Conservation (phyloP, 176 grass and related monocot genomes). For the Phragmites australis region DNA sequence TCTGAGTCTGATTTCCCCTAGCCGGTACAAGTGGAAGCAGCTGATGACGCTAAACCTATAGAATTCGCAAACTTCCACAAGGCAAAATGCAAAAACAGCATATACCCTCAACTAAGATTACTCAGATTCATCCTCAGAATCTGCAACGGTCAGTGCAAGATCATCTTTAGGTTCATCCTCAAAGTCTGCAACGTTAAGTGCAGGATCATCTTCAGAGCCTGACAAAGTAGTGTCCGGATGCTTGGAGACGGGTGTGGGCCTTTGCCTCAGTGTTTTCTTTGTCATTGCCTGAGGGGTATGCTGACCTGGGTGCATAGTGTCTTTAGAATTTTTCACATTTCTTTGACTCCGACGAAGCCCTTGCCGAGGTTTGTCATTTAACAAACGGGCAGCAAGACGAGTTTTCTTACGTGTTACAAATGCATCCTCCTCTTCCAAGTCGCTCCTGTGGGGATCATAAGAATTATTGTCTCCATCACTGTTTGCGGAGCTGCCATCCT, state of each 20-base stretch:
- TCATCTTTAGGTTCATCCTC: conserved; percentile 42
- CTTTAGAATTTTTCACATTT: conserved; percentile 43
- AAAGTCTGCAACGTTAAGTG: not conserved
- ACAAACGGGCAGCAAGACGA: conserved; percentile 21
- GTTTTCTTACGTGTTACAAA: conserved; percentile 27
- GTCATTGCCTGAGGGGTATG: conserved; percentile 46
- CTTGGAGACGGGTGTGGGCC: conserved; percentile 51
- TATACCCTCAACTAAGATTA: not conserved
- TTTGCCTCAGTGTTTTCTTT: conserved; percentile 58
- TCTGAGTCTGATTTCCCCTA: conserved; percentile 22
- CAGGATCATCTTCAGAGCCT: conserved; percentile 42
- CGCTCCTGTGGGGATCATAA: conserved; percentile 26
- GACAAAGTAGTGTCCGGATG: conserved; percentile 12
- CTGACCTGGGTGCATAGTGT: conserved; percentile 14
- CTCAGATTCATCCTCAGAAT: conserved; percentile 34
- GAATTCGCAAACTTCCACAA: not conserved
- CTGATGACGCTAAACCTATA: not conserved
- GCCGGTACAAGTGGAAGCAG: conserved; percentile 15
- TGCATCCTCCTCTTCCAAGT: conserved; percentile 36
- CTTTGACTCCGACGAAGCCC: conserved; percentile 55
- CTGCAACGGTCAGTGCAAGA: not conserved
- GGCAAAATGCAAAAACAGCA: conserved; percentile 5
- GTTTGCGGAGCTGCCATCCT: conserved; percentile 21
- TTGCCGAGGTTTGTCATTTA: conserved; percentile 26
- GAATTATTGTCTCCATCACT: conserved; percentile 34